Conservation (phyloP, 805 yeast genomes). For the Ogataea trehaloabstinens region DNA sequence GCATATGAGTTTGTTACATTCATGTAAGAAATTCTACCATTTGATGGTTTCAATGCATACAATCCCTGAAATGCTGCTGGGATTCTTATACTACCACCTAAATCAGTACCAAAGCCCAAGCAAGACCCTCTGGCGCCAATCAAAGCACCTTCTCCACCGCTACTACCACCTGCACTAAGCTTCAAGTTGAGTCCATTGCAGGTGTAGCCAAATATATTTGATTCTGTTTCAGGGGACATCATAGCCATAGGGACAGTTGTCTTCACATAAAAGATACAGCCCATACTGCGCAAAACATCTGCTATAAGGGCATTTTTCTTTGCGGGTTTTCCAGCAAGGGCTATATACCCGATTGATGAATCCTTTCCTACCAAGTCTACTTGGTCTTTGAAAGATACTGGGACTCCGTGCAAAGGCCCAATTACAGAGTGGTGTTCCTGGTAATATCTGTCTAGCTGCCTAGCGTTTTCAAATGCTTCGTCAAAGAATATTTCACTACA, state of each 20-base stretch:
- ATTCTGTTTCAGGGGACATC: slow-evolving; percentile 35
- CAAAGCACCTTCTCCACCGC: slow-evolving; percentile 36
- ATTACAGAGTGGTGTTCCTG: slow-evolving; percentile 42
- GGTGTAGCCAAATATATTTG: slow-evolving; percentile 32
- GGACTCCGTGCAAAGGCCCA: slow-evolving; percentile 62
- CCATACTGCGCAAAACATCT: slow-evolving; percentile 43
- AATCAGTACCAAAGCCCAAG: slow-evolving; percentile 58
- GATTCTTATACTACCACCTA: slow-evolving; percentile 50
- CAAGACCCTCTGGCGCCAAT: slow-evolving; percentile 35
- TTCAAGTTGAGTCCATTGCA: slow-evolving; percentile 32
- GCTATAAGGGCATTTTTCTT: slow-evolving; percentile 38
- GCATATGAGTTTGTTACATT: slow-evolving; percentile 39
- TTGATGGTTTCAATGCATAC: slow-evolving; percentile 54
- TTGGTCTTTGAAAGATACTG: slow-evolving; percentile 60
- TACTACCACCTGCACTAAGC: slow-evolving; percentile 35
- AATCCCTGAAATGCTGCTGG: slow-evolving; percentile 60
- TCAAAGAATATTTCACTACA: slow-evolving; percentile 44
- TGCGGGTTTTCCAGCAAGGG: slow-evolving; percentile 35
- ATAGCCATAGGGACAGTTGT: slow-evolving; percentile 30
- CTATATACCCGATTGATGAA: slow-evolving; percentile 50
- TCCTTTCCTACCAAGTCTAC: slow-evolving; percentile 46
- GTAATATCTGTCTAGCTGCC: slow-evolving; percentile 49
- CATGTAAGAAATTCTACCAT: slow-evolving; percentile 30
- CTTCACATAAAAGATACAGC: slow-evolving; percentile 43
- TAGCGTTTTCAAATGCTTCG: slow-evolving; percentile 45